A percentile compares a stretch with the other conserved stretches of the same genome.
Evolutionary conservation across 1,284 basidiomycete species (phyloP).

Genomic region (Trametes sp.): DNA sequence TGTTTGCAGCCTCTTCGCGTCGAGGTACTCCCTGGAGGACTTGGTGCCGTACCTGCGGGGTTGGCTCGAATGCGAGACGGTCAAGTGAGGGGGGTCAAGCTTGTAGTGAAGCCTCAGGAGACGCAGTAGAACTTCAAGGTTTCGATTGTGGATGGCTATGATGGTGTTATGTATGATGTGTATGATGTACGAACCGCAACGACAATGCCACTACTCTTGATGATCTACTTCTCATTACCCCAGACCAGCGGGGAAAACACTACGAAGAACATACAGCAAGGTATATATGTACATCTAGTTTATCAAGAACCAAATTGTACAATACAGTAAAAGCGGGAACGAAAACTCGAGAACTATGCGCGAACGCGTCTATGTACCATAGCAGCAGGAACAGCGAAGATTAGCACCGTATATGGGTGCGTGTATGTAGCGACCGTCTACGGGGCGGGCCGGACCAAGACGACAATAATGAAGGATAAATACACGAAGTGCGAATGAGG

Average conservation of each 20-base stretch:
- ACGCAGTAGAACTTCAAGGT: conserved; percentile 24
- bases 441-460: not conserved
- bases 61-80: conserved; percentile 49
- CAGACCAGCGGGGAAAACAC: not conserved
- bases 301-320: conserved; percentile 7
- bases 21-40: conserved; percentile 54
- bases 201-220: no score
- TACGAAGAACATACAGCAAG: not conserved
- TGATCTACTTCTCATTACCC: not conserved
- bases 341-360: not conserved
- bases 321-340: not conserved
- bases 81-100: conserved; percentile 56
- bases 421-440: not conserved
- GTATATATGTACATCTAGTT: not conserved
- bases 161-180: no score
- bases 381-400: conserved; percentile 5
- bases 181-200: not conserved
- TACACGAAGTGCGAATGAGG: not conserved
- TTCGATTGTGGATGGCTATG: no score
- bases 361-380: conserved; percentile 13
- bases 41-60: conserved; percentile 52
- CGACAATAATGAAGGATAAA: conserved; percentile 17
- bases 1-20: conserved; percentile 36
- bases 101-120: conserved; percentile 57
- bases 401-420: not conserved